These are phyloP conservation scores for Mycena latifolia DNA, from an alignment of 768 basidiomycete species.

Conservation along the genomic window DNA sequence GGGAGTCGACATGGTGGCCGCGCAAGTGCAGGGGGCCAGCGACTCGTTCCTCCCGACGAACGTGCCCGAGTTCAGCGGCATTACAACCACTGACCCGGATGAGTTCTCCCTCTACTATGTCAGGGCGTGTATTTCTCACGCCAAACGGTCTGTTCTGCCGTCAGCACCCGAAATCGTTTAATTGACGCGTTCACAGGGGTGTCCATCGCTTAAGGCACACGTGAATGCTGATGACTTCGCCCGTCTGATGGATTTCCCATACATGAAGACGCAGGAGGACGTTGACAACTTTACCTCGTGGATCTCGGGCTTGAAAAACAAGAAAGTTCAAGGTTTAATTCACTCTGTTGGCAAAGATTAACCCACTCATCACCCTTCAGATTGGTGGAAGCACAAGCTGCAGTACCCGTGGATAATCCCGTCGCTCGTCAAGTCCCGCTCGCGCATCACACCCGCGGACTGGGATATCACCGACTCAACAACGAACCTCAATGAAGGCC, in stretches of 20 bases:
- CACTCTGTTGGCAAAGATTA: too few species aligned
- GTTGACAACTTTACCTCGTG: too few species aligned
- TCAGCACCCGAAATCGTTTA: too few species aligned
- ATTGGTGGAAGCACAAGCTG: conserved; percentile 18
- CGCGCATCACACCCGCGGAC: neutral
- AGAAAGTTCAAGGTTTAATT: too few species aligned
- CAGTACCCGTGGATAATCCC: conserved; percentile 1
- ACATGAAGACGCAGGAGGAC: too few species aligned
- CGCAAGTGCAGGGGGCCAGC: conserved; percentile 36
- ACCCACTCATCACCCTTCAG: neutral
- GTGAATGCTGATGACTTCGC: too few species aligned
- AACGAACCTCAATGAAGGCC: too few species aligned
- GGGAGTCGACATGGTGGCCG: conserved; percentile 35
- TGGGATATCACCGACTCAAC: conserved; percentile 7
- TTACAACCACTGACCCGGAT: conserved; percentile 25
- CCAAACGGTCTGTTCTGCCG: neutral
- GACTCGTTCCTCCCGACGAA: conserved; percentile 36
- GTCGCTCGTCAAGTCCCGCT: neutral
- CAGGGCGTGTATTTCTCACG: conserved; percentile 18
- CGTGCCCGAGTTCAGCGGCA: conserved; percentile 34
- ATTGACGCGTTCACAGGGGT: too few species aligned
- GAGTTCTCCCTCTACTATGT: conserved; percentile 32
- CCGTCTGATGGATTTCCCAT: too few species aligned
- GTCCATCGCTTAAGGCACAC: too few species aligned
- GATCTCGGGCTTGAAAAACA: too few species aligned